Evolutionary conservation across 805 yeast species (phyloP).

Genomic region (Candida xyloterini): DNA sequence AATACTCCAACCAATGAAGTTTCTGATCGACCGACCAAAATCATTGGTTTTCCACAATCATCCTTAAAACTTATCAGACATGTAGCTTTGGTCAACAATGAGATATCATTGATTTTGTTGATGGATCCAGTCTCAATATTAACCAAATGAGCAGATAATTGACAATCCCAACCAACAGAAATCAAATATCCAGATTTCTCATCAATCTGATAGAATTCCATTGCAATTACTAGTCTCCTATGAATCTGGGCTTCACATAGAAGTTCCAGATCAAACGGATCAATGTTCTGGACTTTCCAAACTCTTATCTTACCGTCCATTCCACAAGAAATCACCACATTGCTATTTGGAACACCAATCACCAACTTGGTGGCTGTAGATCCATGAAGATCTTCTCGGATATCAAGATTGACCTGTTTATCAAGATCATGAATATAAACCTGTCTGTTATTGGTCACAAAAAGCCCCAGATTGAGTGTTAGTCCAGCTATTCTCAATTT

Average conservation of each 20-base stretch:
- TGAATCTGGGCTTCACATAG: constrained; percentile 26
- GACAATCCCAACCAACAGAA: constrained; percentile 61
- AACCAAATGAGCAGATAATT: constrained; percentile 37
- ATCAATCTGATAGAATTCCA: constrained; percentile 17
- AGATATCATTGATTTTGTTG: constrained; percentile 26
- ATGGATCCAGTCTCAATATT: constrained; percentile 11
- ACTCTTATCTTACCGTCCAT: constrained; percentile 32
- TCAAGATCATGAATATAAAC: constrained; percentile 27
- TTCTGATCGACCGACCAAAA: constrained; percentile 59
- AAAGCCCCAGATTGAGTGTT: constrained; percentile 19
- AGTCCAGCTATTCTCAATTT: constrained; percentile 10
- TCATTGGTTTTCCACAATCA: constrained; percentile 30
- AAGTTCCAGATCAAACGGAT: constrained; percentile 6
- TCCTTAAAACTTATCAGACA: constrained; percentile 39
- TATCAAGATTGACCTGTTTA: constrained; percentile 10
- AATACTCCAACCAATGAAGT: constrained; percentile 55
- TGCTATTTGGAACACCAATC: constrained; percentile 20
- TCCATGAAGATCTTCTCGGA: constrained; percentile 15
- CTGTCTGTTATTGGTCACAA: constrained; percentile 28
- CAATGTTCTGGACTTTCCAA: constrained; percentile 7
- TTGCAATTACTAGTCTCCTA: constrained; percentile 28
- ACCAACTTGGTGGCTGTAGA: constrained; percentile 22
- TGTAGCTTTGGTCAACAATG: constrained; percentile 49
- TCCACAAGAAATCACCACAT: constrained; percentile 28
- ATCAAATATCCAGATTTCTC: constrained; percentile 36